Base-by-base conservation (phyloP, 805 yeast genomes). In the Yamadazyma laniorum region DNA sequence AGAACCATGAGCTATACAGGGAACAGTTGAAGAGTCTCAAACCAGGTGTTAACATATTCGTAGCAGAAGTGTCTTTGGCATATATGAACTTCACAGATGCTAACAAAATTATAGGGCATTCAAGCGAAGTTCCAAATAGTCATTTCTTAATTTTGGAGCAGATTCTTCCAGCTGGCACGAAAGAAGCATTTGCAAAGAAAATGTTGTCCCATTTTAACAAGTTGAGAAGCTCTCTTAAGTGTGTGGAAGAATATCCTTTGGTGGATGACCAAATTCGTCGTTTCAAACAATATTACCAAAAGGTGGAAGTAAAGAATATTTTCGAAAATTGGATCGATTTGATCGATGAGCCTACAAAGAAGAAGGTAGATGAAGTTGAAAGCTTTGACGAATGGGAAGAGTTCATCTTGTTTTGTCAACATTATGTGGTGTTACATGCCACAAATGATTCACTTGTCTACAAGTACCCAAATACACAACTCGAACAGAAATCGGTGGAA, bases 311-410 rank as follows among this genome's bases (percentile, higher is more conserved):
- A 2, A 59, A 65, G 22, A 77, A 82, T 51, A 60, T 86, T 48
- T 65, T 72, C 38, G 74, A 74, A 22, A 73, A 75, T 45, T 86
- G 95, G 95, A 22, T 37, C 2, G 47, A 61, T 6, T 55, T 71
- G 15, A 61, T 80, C 1, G 55, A 67, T 4, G 44, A 44, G 2
- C 63, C 61, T 1, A 52, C 61, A 5, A 76, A 74, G 48, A 30
- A 38, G 0, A 55, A 58, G 28, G 70, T 86, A 6, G 66, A 65
- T 13, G 32, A 52, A 1, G 67, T 83, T 15, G 95, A 85, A 53
- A 75, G 76, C 3, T 86, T 85, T 58, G 95, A 86, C 56, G 95
- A 86, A 59, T 75, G 85, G 77, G 95, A 85, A 59, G 95, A 85
- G 57, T 85, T 85, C 45, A 71, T 80, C 19, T 52, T 82, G 11